Conservation (phyloP, 169 alveolate species). For the Eimeria sp. region DNA sequence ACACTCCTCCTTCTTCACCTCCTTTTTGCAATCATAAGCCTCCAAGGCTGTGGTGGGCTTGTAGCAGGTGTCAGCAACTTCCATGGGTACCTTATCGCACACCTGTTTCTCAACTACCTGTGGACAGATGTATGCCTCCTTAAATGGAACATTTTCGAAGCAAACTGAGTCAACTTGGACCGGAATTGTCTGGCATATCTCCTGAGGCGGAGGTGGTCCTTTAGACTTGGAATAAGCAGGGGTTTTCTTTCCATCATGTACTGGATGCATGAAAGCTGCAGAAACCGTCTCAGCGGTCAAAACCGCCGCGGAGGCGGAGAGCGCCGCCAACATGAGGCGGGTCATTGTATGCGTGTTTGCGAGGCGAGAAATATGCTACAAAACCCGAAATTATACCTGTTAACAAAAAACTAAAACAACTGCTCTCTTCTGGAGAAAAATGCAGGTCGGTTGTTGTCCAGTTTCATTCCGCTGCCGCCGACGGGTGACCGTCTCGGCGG, state of each 20-base stretch:
- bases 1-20: slow-evolving; percentile 80
- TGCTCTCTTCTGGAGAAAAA: slow-evolving; percentile 32
- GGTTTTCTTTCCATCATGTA: slow-evolving; percentile 15
- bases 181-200: slow-evolving; percentile 65
- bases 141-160: slow-evolving; percentile 69
- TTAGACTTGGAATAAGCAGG: slow-evolving; percentile 14
- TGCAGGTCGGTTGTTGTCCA: slow-evolving; percentile 12
- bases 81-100: slow-evolving; percentile 71
- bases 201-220: slow-evolving; percentile 45
- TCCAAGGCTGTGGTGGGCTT: slow-evolving; percentile 70
- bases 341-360: slow-evolving; percentile 15
- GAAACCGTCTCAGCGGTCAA: slow-evolving; percentile 40
- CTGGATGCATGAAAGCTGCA: slow-evolving; percentile 70
- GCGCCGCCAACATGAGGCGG: slow-evolving; percentile 78
- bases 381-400: slow-evolving; percentile 42
- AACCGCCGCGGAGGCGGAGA: slow-evolving; percentile 77
- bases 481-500: slow-evolving; percentile 47
- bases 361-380: neutral
- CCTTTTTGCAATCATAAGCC: slow-evolving; percentile 75
- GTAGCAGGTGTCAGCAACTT: slow-evolving; percentile 73
- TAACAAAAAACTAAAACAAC: neutral
- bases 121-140: slow-evolving; percentile 78
- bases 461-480: slow-evolving; percentile 12
- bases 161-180: slow-evolving; percentile 73
- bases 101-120: slow-evolving; percentile 71